phyloP scores from a whole-genome alignment of 2,329 filamentous ascomycete species.

The Raffaelea albimanens region DNA sequence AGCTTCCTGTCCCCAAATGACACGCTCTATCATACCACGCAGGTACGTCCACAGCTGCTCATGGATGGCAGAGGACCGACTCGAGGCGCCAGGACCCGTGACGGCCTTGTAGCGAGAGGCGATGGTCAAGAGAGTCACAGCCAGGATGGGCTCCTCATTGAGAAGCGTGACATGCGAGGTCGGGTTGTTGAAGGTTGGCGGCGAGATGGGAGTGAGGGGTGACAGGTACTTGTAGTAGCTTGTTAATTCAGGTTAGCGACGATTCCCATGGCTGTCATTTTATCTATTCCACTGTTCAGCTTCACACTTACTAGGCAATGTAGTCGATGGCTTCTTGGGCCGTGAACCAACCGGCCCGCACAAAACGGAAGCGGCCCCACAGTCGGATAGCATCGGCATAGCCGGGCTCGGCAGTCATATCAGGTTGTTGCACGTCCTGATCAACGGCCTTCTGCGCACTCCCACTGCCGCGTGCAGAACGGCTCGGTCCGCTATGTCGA shows the following conservation, averaged over 20 bases:
- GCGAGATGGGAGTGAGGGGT: slow-evolving; percentile 85
- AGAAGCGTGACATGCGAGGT: slow-evolving; percentile 70
- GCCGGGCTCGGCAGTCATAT: slow-evolving; percentile 39
- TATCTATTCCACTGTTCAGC: neutral
- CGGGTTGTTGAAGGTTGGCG: slow-evolving; percentile 81
- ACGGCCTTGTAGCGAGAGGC: slow-evolving; percentile 79
- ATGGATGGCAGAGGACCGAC: slow-evolving; percentile 83
- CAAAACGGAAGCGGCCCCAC: slow-evolving; percentile 90
- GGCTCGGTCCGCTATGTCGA: too few relatives aligned
- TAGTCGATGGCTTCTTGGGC: slow-evolving; percentile 88
- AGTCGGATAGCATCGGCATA: slow-evolving; percentile 66
- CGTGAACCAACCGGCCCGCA: slow-evolving; percentile 95
- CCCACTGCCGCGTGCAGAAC: too few relatives aligned
- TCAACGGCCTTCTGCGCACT: too few relatives aligned
- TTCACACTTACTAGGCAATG: slow-evolving; percentile 66
- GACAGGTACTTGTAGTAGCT: slow-evolving; percentile 88
- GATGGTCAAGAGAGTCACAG: slow-evolving; percentile 84
- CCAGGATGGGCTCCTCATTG: slow-evolving; percentile 84
- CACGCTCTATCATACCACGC: slow-evolving; percentile 87
- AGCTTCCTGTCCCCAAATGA: slow-evolving; percentile 92
- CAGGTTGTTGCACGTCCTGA: slow-evolving; percentile 4
- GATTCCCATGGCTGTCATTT: neutral
- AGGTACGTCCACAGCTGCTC: slow-evolving; percentile 93
- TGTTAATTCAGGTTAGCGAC: neutral
- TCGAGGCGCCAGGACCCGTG: slow-evolving; percentile 68